Base-by-base conservation (phyloP, 805 yeast species). In the Saccharomyces jurei region DNA sequence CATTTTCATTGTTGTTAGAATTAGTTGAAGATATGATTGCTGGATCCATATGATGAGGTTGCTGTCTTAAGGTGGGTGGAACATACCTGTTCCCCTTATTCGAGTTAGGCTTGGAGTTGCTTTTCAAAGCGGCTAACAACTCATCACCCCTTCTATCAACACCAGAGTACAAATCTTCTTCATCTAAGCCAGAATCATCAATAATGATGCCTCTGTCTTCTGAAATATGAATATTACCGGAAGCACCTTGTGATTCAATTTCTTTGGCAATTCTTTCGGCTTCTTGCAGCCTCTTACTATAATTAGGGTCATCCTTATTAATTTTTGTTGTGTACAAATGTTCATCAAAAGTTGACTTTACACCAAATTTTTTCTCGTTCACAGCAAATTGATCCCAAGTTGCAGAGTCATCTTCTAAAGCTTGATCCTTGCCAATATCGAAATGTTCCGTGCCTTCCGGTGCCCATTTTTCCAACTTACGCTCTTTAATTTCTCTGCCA, bases 161-260 rank as follows among this genome's bases (percentile, higher is more conserved):
- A 51, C 97, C 97, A 4, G 97, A 89, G 67, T 91, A 94, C 71
- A 87, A 87, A 70, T 91, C 97, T 70, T 94, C 99, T 73, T 94
- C 99, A 70, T 94, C 98, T 61, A 88, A 60, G 17, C 96, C 96
- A 56, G 87, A 81, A 65, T 88, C 96, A 67, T 88, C 96, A 41
- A 86, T 79, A 17, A 69, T 64, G 14, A 82, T 58, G 27, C 96
- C 96, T 69, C 99, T 82, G 70, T 92, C 99, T 68, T 92, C 99
- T 58, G 96, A 92, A 27, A 91, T 59, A 68, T 94, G 98, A 29
- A 81, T 73, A 65, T 88, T 90, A 28, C 85, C 86, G 26, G 84
- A 78, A 52, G 76, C 67, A 6, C 79, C 75, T 61, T 81, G 86
- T 44, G 78, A 71, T 69, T 87, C 94, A 62, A 92, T 92, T 66